phyloP scores from a whole-genome alignment of 1,139 yeast species.

The Yamadazyma trypodendri region DNA sequence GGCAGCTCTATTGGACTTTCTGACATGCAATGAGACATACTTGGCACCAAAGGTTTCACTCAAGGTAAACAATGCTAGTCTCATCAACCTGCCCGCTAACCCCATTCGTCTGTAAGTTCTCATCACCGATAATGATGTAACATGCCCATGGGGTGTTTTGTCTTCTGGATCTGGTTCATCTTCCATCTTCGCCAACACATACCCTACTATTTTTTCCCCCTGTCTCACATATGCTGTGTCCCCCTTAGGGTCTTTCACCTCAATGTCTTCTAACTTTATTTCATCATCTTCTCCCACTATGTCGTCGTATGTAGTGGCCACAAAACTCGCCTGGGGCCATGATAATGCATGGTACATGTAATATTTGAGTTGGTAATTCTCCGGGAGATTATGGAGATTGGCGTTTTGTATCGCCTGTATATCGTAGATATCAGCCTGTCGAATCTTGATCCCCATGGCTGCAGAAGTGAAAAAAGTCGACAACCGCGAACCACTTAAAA shows the following conservation, averaged over 20 bases:
- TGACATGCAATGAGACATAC: constrained; percentile 88
- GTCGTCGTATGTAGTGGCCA: constrained; percentile 72
- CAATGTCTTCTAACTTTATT: constrained; percentile 26
- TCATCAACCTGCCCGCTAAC: constrained; percentile 88
- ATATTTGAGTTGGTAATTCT: constrained; percentile 87
- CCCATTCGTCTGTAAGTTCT: constrained; percentile 95
- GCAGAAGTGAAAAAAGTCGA: background rate
- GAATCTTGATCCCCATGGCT: constrained; percentile 76
- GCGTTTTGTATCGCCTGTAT: constrained; percentile 96
- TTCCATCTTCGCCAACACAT: constrained; percentile 94
- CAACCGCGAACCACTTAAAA: background rate
- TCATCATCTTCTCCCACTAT: constrained; percentile 35
- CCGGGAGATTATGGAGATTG: constrained; percentile 89
- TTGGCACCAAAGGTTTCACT: constrained; percentile 81
- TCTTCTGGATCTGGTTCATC: constrained; percentile 81
- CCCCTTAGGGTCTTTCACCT: constrained; percentile 43
- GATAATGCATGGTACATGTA: constrained; percentile 90
- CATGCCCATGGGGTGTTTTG: constrained; percentile 85
- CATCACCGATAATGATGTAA: constrained; percentile 92
- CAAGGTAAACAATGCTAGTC: constrained; percentile 76
- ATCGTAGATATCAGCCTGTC: constrained; percentile 85
- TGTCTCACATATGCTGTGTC: constrained; percentile 57
- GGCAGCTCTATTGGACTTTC: constrained; percentile 93
- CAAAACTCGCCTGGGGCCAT: constrained; percentile 98
- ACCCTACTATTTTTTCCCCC: constrained; percentile 87